phyloP scores from a whole-genome alignment of 169 alveolate species.

The Ichthyophthirius multifiliis region DNA sequence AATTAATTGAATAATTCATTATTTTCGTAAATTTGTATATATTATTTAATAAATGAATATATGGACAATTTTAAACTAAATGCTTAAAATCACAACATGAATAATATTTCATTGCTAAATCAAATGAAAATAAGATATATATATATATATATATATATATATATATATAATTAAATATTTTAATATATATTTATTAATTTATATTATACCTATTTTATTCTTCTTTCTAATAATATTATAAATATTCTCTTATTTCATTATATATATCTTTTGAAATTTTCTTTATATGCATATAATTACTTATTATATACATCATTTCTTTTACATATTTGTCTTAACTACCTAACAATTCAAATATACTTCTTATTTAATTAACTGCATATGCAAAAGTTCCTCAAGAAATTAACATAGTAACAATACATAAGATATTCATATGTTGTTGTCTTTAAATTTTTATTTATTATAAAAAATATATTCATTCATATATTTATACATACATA shows the following conservation, averaged over 20 bases:
- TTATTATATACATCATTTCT: conserved; percentile 19
- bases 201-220: background rate
- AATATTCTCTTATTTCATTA: conserved; percentile 35
- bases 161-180: no score
- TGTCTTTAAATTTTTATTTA: no score
- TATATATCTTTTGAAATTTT: conserved; percentile 19
- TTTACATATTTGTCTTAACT: conserved; percentile 16
- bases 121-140: no score
- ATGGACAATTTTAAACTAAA: background rate
- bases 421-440: no score
- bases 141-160: no score
- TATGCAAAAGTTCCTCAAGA: conserved; percentile 7
- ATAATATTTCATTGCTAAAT: background rate
- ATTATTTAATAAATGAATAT: background rate
- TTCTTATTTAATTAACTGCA: conserved; percentile 27
- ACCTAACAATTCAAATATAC: conserved; percentile 26
- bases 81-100: background rate
- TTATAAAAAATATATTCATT: no score
- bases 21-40: background rate
- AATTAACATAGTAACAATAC: background rate
- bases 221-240: conserved; percentile 21
- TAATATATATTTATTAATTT: no score
- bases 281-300: conserved; percentile 22
- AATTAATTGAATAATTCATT: background rate
- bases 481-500: no score